Conservation (phyloP, 305 asterid genomes). For the Salvia sclarea region DNA sequence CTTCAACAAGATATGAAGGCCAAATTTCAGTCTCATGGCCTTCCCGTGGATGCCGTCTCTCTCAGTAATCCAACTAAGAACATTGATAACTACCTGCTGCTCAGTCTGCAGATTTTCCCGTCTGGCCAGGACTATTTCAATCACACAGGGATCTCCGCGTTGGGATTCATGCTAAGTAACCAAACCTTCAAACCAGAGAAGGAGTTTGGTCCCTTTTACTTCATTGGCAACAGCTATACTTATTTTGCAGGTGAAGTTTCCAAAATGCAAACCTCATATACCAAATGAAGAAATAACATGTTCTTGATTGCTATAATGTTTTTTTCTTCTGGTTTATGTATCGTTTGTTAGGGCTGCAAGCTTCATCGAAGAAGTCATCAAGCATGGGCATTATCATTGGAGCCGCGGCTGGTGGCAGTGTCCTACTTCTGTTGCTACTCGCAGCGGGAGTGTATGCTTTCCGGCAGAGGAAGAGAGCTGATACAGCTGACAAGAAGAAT, state of each 20-base stretch:
- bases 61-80: conserved; percentile 57
- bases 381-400: conserved; percentile 59
- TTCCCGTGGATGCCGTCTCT: conserved; percentile 69
- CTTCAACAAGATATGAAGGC: conserved; percentile 46
- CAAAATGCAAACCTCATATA: not conserved
- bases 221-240: conserved; percentile 47
- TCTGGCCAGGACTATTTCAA: conserved; percentile 57
- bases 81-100: conserved; percentile 48
- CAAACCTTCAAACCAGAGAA: conserved; percentile 76
- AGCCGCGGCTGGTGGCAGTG: conserved; percentile 76
- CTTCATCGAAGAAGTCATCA: conserved; percentile 43
- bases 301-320: not conserved
- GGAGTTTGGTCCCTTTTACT: conserved; percentile 62
- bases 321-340: not conserved
- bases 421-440: conserved; percentile 56
- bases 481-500: conserved; percentile 51
- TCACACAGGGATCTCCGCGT: conserved; percentile 48
- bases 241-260: conserved; percentile 51
- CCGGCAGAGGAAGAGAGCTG: conserved; percentile 75
- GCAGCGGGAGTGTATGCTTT: conserved; percentile 71
- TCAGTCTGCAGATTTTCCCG: conserved; percentile 61
- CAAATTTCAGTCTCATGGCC: conserved; percentile 37
- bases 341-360: conserved; percentile 37
- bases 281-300: not conserved
- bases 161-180: conserved; percentile 63